phyloP scores from a whole-genome alignment of 306 rosid genomes.

The Malus sieversii region DNA sequence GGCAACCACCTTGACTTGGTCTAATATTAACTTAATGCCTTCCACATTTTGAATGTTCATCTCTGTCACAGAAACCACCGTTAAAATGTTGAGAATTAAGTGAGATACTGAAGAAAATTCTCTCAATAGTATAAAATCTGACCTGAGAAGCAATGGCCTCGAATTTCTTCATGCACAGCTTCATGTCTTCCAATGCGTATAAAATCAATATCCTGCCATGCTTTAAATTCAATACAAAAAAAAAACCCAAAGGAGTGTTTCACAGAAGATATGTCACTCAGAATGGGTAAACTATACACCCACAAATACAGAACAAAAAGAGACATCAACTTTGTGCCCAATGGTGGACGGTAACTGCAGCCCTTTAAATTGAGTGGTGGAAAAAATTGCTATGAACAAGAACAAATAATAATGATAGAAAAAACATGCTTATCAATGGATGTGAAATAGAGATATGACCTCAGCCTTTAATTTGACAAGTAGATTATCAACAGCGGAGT shows the following conservation, averaged over 20 bases:
- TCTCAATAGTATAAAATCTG: conserved; percentile 15
- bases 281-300: background rate
- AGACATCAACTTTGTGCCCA: background rate
- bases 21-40: conserved; percentile 57
- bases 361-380: background rate
- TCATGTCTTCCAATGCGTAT: conserved; percentile 79
- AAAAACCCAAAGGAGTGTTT: background rate
- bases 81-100: conserved; percentile 19
- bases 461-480: conserved; percentile 81
- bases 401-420: background rate
- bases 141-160: conserved; percentile 82
- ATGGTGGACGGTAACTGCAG: background rate
- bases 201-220: conserved; percentile 69
- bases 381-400: background rate
- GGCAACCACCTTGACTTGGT: conserved; percentile 87
- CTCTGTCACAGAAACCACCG: conserved; percentile 33
- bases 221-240: conserved; percentile 18
- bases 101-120: conserved; percentile 6
- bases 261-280: background rate
- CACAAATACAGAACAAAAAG: background rate
- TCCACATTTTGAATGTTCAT: conserved; percentile 47
- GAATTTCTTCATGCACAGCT: conserved; percentile 73
- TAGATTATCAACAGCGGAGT: conserved; percentile 91
- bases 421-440: background rate
- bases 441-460: conserved; percentile 34